These are phyloP conservation scores for Eucommia ulmoides DNA, from an alignment of 257 asterid species.

Conservation along the genomic window DNA sequence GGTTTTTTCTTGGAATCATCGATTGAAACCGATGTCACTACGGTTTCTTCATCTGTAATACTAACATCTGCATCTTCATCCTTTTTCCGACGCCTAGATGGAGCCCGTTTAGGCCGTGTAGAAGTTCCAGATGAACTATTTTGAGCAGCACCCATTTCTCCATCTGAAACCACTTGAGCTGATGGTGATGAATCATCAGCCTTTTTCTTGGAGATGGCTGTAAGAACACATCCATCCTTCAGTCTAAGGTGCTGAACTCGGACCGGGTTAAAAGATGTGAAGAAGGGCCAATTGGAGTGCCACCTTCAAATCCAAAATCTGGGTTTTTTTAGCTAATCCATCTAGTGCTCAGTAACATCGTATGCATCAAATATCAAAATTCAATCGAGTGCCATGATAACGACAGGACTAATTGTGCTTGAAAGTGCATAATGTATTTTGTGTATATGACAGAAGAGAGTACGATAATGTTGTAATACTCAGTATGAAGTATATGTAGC, in stretches of 20 bases:
- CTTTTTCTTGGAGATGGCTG: constrained; percentile 38
- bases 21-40: constrained; percentile 19
- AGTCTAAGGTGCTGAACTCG: constrained; percentile 33
- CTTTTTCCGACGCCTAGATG: constrained; percentile 41
- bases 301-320: constrained; percentile 29
- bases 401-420: not conserved
- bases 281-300: constrained; percentile 29
- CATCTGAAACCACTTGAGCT: constrained; percentile 31
- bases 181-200: constrained; percentile 22
- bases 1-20: constrained; percentile 35
- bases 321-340: not conserved
- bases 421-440: not conserved
- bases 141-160: constrained; percentile 29
- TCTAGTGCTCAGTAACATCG: not conserved
- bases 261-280: constrained; percentile 26
- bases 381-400: not conserved
- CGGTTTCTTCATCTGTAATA: constrained; percentile 29
- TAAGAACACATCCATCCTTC: constrained; percentile 29
- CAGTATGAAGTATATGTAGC: not conserved
- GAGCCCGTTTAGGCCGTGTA: constrained; percentile 40
- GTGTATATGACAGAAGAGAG: not conserved
- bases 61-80: constrained; percentile 21
- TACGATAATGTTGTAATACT: not conserved
- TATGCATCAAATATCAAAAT: not conserved
- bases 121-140: constrained; percentile 35